Base-by-base conservation (phyloP, 129 eudicot species). In the Flaveria linearis region DNA sequence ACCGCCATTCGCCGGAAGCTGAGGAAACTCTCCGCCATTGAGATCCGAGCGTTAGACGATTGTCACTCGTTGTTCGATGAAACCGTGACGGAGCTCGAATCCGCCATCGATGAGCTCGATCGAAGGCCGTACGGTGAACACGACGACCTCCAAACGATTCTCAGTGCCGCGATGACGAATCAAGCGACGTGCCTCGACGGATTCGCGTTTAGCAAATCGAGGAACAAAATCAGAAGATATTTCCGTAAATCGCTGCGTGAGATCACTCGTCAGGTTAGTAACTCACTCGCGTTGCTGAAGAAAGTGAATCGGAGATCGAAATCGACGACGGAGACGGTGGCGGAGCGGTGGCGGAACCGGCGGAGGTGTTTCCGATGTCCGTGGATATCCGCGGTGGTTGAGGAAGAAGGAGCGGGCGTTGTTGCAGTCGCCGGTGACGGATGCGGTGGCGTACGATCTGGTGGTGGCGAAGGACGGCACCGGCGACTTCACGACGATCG, bases 381-480 rank as follows among this genome's bases (percentile, higher is more conserved):
- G 83, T 6, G 65, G 52, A 3, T 81, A 74, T 9, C 92, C 92
- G 0, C 66, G 61, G 10, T 91, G 97, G 97, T 50, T 85, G 47
- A 74, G 77, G 17, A 61, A 23, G n/a, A 76, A 74, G 60, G 97
- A 88, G 1, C 56, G 97, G 68, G 80, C 60, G 76, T 65, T 91
- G 9, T 53, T 88, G 69, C 69, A 81, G 74, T 50, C 82, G 20
- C 22, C 77, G 53, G 63, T 66, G 6, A 68, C 33, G 4, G 63
- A 46, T 9, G 76, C 73, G 8, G 71, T 41, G 8, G 71, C 23
- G 3, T 86, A 82, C 36, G 72, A 91, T 64, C 80, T 83, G 16
- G 90, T 88, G 36, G 95, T 91, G 66, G 97, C 97, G 0, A 87
- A 86, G n/a, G 97, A 91, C 68, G 97, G 97, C 1, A 85, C 87